These are phyloP conservation scores for Chlorokybus atmophyticus DNA, from an alignment of 139 green algal genomes.

Conservation along the genomic window DNA sequence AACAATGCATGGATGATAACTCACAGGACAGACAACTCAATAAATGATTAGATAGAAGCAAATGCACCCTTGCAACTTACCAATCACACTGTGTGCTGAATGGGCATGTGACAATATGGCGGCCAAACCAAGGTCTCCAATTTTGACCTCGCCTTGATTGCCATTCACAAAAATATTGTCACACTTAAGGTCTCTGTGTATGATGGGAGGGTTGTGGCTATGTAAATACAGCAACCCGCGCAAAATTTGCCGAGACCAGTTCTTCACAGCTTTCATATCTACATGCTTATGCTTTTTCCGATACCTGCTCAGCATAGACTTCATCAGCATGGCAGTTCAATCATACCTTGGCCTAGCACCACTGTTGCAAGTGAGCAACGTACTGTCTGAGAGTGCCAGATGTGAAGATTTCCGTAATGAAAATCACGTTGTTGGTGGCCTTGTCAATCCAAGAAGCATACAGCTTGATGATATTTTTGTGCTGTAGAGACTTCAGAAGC, in stretches of 20 bases:
- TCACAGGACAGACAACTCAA: too few relatives aligned
- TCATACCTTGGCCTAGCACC: background rate
- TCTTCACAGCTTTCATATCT: conserved; percentile 80
- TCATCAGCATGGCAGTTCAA: background rate
- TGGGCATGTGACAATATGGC: conserved; percentile 68
- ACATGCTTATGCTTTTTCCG: conserved; percentile 86
- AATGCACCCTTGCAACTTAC: conserved; percentile 13
- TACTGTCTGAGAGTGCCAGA: conserved; percentile 84
- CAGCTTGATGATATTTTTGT: conserved; percentile 98
- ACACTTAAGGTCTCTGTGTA: conserved; percentile 90
- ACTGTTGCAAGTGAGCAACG: too few relatives aligned
- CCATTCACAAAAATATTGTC: conserved; percentile 63
- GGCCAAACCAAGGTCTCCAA: conserved; percentile 92
- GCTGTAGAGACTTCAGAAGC: conserved; percentile 89
- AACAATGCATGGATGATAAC: too few relatives aligned
- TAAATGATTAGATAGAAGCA: too few relatives aligned
- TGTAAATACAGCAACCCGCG: conserved; percentile 94
- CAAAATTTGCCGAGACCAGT: conserved; percentile 95
- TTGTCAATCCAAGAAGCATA: conserved; percentile 87
- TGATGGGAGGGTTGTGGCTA: conserved; percentile 67
- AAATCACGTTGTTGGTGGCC: conserved; percentile 80
- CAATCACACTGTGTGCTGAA: conserved; percentile 80
- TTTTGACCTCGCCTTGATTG: conserved; percentile 89
- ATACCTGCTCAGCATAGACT: conserved; percentile 37
- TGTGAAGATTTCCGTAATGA: conserved; percentile 99